Evolutionary conservation across 2,329 filamentous ascomycete genomes (phyloP).

Genomic region (Cladophialophora carrionii): DNA sequence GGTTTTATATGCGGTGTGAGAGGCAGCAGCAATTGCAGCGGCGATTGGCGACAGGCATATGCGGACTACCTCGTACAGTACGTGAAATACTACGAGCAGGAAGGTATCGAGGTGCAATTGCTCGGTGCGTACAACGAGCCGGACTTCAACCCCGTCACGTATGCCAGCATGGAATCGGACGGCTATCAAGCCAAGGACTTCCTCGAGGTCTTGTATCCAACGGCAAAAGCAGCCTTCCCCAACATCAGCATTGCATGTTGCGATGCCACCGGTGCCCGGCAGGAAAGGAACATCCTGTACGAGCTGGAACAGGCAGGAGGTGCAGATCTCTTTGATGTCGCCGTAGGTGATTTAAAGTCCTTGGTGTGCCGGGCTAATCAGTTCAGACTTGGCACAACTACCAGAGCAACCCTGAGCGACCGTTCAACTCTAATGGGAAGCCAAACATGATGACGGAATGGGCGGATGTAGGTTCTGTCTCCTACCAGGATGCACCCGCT

Average conservation of each 20-base stretch:
- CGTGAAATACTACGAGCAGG: conserved; percentile 48
- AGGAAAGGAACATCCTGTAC: conserved; percentile 46
- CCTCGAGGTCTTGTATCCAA: conserved; percentile 52
- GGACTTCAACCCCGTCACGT: conserved; percentile 44
- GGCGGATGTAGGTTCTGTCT: conserved; percentile 14
- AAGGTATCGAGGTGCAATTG: conserved; percentile 48
- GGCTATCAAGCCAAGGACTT: conserved; percentile 57
- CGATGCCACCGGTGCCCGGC: conserved; percentile 50
- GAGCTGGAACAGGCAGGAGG: conserved; percentile 46
- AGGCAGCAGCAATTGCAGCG: conserved; percentile 46
- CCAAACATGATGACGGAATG: conserved; percentile 25
- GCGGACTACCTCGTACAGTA: conserved; percentile 56
- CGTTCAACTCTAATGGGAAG: conserved; percentile 23
- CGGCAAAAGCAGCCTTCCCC: conserved; percentile 46
- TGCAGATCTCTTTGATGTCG: conserved; percentile 46
- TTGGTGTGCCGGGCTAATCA: conserved; percentile 45
- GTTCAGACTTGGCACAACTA: conserved; percentile 45
- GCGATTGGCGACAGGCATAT: conserved; percentile 56
- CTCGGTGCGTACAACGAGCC: conserved; percentile 55
- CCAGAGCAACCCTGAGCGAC: conserved; percentile 25
- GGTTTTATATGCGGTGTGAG: conserved; percentile 54
- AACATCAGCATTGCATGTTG: conserved; percentile 51
- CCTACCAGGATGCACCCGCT: conserved; percentile 46
- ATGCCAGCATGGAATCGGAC: conserved; percentile 54
- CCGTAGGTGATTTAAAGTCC: conserved; percentile 50